Evolutionary conservation across 176 grass and related monocot genomes (phyloP).

Genomic region (Echinochloa phyllopogon): DNA sequence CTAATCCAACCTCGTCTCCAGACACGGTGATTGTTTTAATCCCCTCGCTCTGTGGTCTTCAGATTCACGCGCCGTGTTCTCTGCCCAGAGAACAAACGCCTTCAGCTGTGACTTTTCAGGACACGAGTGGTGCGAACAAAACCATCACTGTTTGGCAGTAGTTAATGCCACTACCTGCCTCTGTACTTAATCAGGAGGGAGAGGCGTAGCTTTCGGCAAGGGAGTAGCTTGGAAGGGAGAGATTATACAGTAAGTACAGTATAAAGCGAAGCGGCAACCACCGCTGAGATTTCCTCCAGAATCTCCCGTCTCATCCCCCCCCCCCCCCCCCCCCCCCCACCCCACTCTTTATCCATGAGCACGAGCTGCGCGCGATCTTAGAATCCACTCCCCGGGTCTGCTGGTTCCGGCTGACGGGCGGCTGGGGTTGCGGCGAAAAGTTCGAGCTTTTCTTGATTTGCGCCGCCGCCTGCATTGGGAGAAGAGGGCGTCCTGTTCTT

Average conservation of each 20-base stretch:
- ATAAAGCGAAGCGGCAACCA: constrained; percentile 43
- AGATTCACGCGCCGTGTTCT: constrained; percentile 11
- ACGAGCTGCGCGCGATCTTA: background rate
- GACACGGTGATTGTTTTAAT: constrained; percentile 11
- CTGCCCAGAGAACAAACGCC: background rate
- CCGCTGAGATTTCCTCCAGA: constrained; percentile 36
- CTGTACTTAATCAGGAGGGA: constrained; percentile 45
- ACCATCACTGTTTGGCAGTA: constrained; percentile 8
- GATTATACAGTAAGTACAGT: background rate
- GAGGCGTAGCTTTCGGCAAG: constrained; percentile 26
- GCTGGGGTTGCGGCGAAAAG: constrained; percentile 13
- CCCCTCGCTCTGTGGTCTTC: constrained; percentile 26
- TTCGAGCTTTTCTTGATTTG: constrained; percentile 41
- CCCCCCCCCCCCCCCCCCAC: background rate
- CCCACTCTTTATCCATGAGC: constrained; percentile 11
- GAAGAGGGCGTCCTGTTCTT: constrained; percentile 15
- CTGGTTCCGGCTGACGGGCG: constrained; percentile 4
- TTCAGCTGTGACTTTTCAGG: background rate
- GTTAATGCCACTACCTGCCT: background rate
- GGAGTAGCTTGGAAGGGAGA: constrained; percentile 50
- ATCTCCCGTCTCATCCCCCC: constrained; percentile 15
- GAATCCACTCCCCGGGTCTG: background rate
- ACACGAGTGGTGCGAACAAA: constrained; percentile 26
- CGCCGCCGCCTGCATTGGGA: constrained; percentile 36
- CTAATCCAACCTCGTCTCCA: background rate